These are phyloP conservation scores for Penicillium concentricum DNA, from an alignment of 2,329 filamentous ascomycete species.

Conservation along the genomic window DNA sequence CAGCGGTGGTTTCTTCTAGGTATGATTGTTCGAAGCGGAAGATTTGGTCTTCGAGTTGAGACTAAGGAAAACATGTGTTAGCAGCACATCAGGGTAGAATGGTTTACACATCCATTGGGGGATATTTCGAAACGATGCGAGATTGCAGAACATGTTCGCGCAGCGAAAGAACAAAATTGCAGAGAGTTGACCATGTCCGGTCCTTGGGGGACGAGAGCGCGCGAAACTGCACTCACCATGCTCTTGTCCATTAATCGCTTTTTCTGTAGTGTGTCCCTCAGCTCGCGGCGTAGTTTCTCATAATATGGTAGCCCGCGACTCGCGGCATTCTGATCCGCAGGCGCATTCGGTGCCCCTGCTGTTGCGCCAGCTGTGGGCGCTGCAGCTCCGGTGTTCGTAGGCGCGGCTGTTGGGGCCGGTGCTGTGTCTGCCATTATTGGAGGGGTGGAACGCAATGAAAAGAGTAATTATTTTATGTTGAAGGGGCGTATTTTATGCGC, in stretches of 20 bases:
- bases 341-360: conserved; percentile 21
- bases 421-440: conserved; percentile 43
- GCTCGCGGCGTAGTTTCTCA: conserved; percentile 66
- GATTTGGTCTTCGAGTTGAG: conserved; percentile 74
- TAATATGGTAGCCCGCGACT: conserved; percentile 63
- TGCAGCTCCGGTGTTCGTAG: conserved; percentile 18
- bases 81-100: neutral
- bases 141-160: neutral
- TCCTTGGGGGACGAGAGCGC: neutral
- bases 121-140: neutral
- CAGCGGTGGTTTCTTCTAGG: conserved; percentile 80
- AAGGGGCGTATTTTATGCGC: neutral
- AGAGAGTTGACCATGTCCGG: neutral
- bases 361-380: conserved; percentile 21
- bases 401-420: conserved; percentile 29
- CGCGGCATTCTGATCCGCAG: conserved; percentile 26
- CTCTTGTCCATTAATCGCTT: conserved; percentile 63
- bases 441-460: neutral
- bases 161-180: neutral
- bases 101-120: neutral
- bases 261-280: conserved; percentile 66
- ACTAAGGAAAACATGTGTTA: conserved; percentile 38
- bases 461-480: neutral
- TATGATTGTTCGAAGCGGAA: conserved; percentile 81
- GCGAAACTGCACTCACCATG: conserved; percentile 46